Evolutionary conservation across 495 filamentous ascomycete genomes (phyloP), one percentile per base, ranked within the genome.

Genomic region (Amphirosellinia nigrospora): DNA sequence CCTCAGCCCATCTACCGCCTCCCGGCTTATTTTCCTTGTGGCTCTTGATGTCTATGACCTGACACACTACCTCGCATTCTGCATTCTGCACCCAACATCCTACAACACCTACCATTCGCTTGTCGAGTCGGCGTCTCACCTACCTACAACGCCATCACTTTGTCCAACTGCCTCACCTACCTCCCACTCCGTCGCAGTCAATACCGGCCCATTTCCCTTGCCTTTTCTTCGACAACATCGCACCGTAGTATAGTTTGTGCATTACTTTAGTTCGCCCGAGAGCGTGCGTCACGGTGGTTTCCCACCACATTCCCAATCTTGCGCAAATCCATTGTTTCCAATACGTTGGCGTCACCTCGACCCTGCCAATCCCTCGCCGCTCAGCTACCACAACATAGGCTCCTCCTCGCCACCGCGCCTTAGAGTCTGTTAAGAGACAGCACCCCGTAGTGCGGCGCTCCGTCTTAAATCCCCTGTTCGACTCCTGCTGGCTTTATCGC

Each of bases 101-200:
- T 65, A 53, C 28, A 64, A 60, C 34, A 41, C 43, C 61, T 26
- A 28, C 45, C 56, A 53, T 69, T 70, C 59, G 48, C 68, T 64
- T 64, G 59, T 64, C 68, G 50, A 70, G 46, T 48, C 48, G 68
- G 68, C 50, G 36, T 70, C 50, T 64, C 68, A 64, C 68, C 43
- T 64, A 64, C 32, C 56, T 69, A 53, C 66, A n/a, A 34, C 66
- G 66, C 66, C 66, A 32, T 59, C 46, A 21, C n/a, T 43, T 21
- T 62, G 28, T 52, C 21, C 43, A 62, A 41, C 56, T 53, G 39
- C 32, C 66, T 56, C 34, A 66, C 48, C 66, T 61, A 61, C 66
- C 66, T 61, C 50, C 66, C 66, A 26, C 62, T 69, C 28, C 36
- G 41, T 69, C 56, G 66, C 56, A 58, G 62, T 36, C 34, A 34